Percentiles rank a stretch among this genome's conserved stretches.
phyloP scores from a whole-genome alignment of 2,329 filamentous ascomycete genomes.

The Penicillium sp. region DNA sequence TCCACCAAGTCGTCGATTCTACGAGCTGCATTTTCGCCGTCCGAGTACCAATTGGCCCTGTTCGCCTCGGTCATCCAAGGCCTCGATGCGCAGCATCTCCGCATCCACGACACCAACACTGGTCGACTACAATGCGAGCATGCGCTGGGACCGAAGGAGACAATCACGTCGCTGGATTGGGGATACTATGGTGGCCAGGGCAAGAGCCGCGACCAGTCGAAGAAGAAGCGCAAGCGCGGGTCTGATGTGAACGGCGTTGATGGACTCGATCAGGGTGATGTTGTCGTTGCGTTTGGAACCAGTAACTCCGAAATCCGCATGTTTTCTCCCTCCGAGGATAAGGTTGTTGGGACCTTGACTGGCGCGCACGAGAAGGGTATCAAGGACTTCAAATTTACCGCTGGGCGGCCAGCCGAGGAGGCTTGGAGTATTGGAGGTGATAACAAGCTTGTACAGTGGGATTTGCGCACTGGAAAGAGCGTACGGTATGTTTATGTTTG shows the following conservation, averaged over 20 bases:
- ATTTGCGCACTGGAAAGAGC: slow-evolving; percentile 45
- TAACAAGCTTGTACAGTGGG: slow-evolving; percentile 55
- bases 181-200: slow-evolving; percentile 43
- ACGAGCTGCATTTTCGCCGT: slow-evolving; percentile 52
- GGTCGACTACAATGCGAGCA: slow-evolving; percentile 54
- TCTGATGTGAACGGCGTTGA: slow-evolving; percentile 42
- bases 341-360: slow-evolving; percentile 45
- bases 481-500: slow-evolving; percentile 39
- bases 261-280: slow-evolving; percentile 39
- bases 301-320: slow-evolving; percentile 51
- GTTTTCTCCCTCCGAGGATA: slow-evolving; percentile 51
- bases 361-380: slow-evolving; percentile 51
- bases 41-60: slow-evolving; percentile 52
- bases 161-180: slow-evolving; percentile 54
- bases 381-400: slow-evolving; percentile 53
- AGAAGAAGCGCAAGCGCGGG: slow-evolving; percentile 55
- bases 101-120: slow-evolving; percentile 54
- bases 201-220: slow-evolving; percentile 41
- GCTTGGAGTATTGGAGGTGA: slow-evolving; percentile 58
- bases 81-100: slow-evolving; percentile 53
- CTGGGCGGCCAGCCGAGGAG: slow-evolving; percentile 38
- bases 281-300: slow-evolving; percentile 53
- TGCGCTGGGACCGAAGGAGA: slow-evolving; percentile 47
- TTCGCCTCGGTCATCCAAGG: slow-evolving; percentile 57
- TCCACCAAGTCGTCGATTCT: slow-evolving; percentile 50